Conservation (phyloP, 2,329 filamentous ascomycete species). For the Aspergillus neoniger region DNA sequence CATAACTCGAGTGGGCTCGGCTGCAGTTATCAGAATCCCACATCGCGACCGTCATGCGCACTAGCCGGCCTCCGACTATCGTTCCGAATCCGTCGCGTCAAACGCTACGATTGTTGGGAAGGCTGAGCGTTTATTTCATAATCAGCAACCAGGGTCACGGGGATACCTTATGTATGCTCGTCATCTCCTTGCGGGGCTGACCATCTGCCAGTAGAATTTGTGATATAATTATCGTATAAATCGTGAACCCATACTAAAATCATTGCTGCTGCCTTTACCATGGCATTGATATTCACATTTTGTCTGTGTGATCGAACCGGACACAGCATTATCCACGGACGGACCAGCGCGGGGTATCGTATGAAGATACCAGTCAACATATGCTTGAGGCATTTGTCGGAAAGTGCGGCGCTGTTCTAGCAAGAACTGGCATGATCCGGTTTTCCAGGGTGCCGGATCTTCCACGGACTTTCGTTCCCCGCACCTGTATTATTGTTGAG, state of each 20-base stretch:
- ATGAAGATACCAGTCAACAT: conserved; percentile 34
- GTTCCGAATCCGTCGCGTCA: conserved; percentile 6
- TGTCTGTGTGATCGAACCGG: background rate
- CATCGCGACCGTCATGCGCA: background rate
- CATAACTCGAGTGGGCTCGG: background rate
- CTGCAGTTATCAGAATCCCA: conserved; percentile 2
- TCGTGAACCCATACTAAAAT: background rate
- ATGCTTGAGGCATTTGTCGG: conserved; percentile 31
- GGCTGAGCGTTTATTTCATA: conserved; percentile 28
- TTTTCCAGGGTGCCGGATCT: background rate
- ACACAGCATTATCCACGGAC: conserved; percentile 37
- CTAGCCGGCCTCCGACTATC: background rate
- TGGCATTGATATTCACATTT: background rate
- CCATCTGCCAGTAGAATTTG: too few relatives aligned
- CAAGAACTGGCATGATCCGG: background rate
- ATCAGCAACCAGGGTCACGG: conserved; percentile 32
- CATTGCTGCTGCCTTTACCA: background rate
- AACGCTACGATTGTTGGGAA: background rate
- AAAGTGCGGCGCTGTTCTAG: conserved; percentile 31
- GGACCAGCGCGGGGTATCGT: conserved; percentile 36
- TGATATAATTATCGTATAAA: background rate
- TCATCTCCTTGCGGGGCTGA: background rate
- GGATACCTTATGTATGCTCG: background rate
- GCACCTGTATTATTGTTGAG: background rate
- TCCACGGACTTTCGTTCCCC: background rate